A percentile compares a stretch with the other conserved stretches of the same genome.
phyloP scores from a whole-genome alignment of 2,329 filamentous ascomycete genomes.

The Hypoxylon sp. region DNA sequence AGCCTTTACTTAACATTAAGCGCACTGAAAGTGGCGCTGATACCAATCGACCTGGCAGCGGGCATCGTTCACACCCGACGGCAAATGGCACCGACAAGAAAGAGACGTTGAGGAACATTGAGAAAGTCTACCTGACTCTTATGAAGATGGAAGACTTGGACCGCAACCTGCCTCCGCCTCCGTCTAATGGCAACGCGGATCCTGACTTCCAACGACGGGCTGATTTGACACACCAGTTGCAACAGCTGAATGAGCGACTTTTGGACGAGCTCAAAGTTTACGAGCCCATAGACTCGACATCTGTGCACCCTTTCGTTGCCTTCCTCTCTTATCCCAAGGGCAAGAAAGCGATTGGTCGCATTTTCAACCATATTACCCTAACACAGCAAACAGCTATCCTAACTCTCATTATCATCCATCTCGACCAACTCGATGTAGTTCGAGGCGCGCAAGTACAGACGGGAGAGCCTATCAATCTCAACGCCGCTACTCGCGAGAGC shows the following conservation, averaged over 20 bases:
- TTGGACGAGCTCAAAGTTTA: conserved; percentile 93
- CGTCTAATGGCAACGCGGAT: conserved; percentile 73
- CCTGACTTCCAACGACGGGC: conserved; percentile 80
- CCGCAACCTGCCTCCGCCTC: conserved; percentile 79
- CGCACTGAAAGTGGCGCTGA: conserved; percentile 79
- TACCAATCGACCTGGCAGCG: conserved; percentile 65
- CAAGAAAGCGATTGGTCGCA: conserved; percentile 93
- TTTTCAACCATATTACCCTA: conserved; percentile 93
- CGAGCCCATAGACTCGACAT: conserved; percentile 85
- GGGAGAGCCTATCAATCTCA: conserved; percentile 78
- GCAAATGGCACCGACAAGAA: conserved; percentile 79
- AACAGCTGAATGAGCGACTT: conserved; percentile 83
- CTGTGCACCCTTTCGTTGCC: conserved; percentile 93
- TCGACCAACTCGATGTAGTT: conserved; percentile 93
- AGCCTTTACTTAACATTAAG: conserved; percentile 95
- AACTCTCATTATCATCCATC: conserved; percentile 94
- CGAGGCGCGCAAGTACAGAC: conserved; percentile 81
- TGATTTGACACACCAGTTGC: conserved; percentile 90
- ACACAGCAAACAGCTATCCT: conserved; percentile 95
- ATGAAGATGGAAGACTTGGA: conserved; percentile 97
- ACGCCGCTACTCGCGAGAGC: conserved; percentile 85
- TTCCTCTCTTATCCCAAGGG: conserved; percentile 96
- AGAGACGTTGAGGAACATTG: conserved; percentile 86
- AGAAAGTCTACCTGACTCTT: conserved; percentile 86
- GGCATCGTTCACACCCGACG: conserved; percentile 57